Percentiles rank a stretch among this genome's conserved stretches.
These are phyloP conservation scores for Kodamaea suecica DNA, from an alignment of 1,139 yeast genomes.

Conservation along the genomic window DNA sequence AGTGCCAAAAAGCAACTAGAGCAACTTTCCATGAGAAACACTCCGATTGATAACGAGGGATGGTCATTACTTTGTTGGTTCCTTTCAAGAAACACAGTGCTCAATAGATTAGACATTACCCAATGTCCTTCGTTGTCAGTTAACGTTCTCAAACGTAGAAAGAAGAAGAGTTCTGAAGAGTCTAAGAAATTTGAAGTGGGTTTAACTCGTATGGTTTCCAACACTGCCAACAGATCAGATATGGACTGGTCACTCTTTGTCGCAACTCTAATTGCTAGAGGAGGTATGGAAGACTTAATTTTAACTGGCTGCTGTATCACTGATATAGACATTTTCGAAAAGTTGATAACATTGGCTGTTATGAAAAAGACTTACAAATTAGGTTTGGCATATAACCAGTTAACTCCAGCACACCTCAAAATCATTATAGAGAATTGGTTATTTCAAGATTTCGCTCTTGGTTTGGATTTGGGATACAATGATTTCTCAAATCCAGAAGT, in stretches of 20 bases:
- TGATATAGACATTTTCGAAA: conserved; percentile 51
- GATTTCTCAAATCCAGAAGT: conserved; percentile 46
- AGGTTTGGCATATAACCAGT: conserved; percentile 67
- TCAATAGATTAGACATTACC: conserved; percentile 61
- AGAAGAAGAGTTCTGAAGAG: conserved; percentile 20
- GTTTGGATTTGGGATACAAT: conserved; percentile 71
- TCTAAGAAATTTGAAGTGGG: conserved; percentile 27
- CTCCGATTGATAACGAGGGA: conserved; percentile 64
- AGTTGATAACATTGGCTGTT: conserved; percentile 55
- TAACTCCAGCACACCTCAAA: conserved; percentile 49
- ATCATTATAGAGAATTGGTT: conserved; percentile 45
- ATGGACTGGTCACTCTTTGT: conserved; percentile 75
- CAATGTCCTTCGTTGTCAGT: conserved; percentile 65
- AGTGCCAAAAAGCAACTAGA: conserved; percentile 59
- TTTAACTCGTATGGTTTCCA: conserved; percentile 54
- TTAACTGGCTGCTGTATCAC: conserved; percentile 70
- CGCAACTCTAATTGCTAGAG: conserved; percentile 64
- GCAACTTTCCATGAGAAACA: conserved; percentile 67
- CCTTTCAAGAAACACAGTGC: conserved; percentile 54
- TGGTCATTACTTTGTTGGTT: conserved; percentile 74
- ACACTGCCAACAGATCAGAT: conserved; percentile 58
- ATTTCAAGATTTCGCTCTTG: conserved; percentile 38
- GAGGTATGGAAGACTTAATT: conserved; percentile 70
- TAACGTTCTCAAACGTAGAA: conserved; percentile 49
- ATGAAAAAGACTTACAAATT: conserved; percentile 50